Base-by-base conservation (phyloP, 768 basidiomycete species). In the Calocybe gangraenosa region DNA sequence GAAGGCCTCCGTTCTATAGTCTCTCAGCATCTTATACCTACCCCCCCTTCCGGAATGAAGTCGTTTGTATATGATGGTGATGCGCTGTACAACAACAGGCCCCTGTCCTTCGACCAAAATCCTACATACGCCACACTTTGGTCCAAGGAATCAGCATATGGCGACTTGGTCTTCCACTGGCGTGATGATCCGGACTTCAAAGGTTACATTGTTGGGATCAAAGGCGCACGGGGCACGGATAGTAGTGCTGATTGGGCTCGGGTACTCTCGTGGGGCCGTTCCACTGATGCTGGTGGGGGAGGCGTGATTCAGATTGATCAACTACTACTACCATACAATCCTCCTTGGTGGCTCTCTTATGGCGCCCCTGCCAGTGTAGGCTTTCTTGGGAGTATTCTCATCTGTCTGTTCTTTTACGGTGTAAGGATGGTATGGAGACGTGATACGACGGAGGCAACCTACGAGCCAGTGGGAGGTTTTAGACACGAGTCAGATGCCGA, bases 291-390 rank as follows among this genome's bases (percentile, higher is more conserved):
- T 9, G 70, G 73, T 10, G 81, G 86, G 28, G 95, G 94, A 0
- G 95, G 95, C 3, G 91, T 97, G 31, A 76, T 97, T 47, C 78
- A 85, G 64, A 87, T 98, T 48, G 90, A 96, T 67, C 73, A 74
- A 33, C 71, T 97, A 10, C 68, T 99, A 43, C 58, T 82, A 18
- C 96, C 96, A 25, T 98, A 92, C 61, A 69, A 83, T 47, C 92
- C 95, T 2, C 74, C 83, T 3, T 91, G 89, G 90, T 92, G 85
- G 81, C 68, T 78, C 30, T 70, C 79, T 56, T 92, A 83, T 56
- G 87, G 89, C 32, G 72, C 74, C 3, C 88, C 90, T 0, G 54
- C 76, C n/a, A 67, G 75, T 21, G 80, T 87, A 3, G 79, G 79
- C 2, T 66, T 67, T 1, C 53, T 80, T 19, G 89, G 86, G 4